These are phyloP conservation scores for Ocimum tenuiflorum DNA, from an alignment of 257 asterid genomes.

Conservation along the genomic window DNA sequence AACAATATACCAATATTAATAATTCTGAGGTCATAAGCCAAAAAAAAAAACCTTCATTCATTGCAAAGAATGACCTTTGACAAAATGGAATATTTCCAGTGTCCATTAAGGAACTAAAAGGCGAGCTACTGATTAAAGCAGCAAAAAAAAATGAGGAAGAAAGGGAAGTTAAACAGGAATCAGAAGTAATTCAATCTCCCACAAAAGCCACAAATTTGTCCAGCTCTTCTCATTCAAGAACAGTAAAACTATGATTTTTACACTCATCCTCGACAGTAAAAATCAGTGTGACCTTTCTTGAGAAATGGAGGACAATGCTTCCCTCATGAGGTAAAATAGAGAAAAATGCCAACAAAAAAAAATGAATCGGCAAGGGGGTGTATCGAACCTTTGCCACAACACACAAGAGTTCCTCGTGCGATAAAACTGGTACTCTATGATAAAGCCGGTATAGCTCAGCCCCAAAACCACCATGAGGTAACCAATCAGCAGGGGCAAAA, in stretches of 20 bases:
- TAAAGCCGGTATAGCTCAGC: conserved; percentile 83
- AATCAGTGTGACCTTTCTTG: background rate
- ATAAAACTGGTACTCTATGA: conserved; percentile 80
- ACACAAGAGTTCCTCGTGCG: conserved; percentile 90
- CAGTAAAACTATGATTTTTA: background rate
- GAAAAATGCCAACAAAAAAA: conserved; percentile 5
- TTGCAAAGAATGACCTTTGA: background rate
- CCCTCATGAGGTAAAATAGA: background rate
- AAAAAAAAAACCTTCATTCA: background rate
- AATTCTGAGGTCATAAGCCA: background rate
- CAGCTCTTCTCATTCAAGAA: background rate
- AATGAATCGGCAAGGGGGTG: conserved; percentile 22
- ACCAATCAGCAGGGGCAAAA: conserved; percentile 99
- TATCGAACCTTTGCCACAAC: conserved; percentile 70
- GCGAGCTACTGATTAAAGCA: background rate
- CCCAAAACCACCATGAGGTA: conserved; percentile 96
- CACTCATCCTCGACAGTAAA: background rate
- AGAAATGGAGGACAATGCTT: conserved; percentile 1
- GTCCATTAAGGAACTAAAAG: background rate
- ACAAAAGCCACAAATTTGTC: background rate
- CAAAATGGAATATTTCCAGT: background rate
- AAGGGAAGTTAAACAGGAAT: background rate
- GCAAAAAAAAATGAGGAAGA: background rate
- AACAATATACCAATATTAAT: background rate
- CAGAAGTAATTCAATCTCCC: conserved; percentile 4